These are phyloP conservation scores for Globisporangium paroecandrum DNA, from an alignment of 352 stramenopile genomes.

Conservation along the genomic window DNA sequence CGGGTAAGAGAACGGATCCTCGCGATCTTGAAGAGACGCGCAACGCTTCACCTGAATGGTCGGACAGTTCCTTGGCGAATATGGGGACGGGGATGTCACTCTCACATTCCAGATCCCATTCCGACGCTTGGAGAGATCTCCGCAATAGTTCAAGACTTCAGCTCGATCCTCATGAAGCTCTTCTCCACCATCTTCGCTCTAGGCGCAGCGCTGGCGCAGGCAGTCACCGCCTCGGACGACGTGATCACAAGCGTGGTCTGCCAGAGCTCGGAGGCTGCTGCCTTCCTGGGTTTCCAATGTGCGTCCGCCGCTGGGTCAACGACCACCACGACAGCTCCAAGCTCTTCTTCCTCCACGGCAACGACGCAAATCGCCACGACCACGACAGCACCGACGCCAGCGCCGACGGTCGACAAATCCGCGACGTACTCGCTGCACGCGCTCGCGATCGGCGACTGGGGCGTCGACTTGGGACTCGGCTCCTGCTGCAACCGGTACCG, in stretches of 20 bases:
- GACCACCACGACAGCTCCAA: background rate
- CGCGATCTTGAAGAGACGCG: background rate
- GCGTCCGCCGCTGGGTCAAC: background rate
- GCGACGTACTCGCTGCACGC: conserved; percentile 54
- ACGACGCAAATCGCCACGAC: conserved; percentile 15
- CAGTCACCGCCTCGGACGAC: conserved; percentile 20
- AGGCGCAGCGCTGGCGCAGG: conserved; percentile 5
- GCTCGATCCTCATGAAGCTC: conserved; percentile 5
- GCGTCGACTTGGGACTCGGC: conserved; percentile 50
- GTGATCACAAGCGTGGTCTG: conserved; percentile 45
- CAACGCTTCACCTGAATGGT: background rate
- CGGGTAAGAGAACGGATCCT: background rate
- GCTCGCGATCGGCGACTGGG: conserved; percentile 74
- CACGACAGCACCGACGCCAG: conserved; percentile 16
- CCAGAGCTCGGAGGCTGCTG: conserved; percentile 28
- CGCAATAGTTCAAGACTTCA: background rate
- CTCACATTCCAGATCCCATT: background rate
- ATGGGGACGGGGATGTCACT: background rate
- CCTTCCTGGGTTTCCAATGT: conserved; percentile 50
- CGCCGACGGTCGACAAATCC: conserved; percentile 26
- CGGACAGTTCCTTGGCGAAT: background rate
- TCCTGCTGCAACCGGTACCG: conserved; percentile 76
- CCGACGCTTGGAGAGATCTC: background rate
- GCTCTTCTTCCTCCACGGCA: conserved; percentile 5
- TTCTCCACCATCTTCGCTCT: background rate